A percentile compares a stretch with the other conserved stretches of the same genome.
phyloP scores from a whole-genome alignment of 306 rosid species.

The Corylus americana region DNA sequence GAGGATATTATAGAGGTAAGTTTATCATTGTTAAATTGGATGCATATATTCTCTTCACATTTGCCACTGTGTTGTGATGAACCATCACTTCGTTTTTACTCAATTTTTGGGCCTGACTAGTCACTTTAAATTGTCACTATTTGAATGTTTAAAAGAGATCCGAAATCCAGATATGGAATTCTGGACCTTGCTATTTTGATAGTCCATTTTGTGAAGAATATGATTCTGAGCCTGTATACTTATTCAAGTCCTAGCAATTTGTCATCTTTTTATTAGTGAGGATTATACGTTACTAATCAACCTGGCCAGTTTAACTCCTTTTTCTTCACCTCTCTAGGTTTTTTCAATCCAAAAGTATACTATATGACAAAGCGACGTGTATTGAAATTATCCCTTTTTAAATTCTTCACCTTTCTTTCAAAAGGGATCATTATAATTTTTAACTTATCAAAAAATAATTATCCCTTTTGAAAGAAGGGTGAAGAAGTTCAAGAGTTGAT shows the following conservation, averaged over 20 bases:
- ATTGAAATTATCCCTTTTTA: not conserved
- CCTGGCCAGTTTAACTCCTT: not conserved
- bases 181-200: conserved; percentile 1
- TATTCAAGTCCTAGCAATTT: conserved; percentile 1
- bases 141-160: not conserved
- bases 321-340: not conserved
- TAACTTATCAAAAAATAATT: not conserved
- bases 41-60: not conserved
- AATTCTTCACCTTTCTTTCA: not conserved
- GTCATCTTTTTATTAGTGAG: not conserved
- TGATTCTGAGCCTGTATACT: not conserved
- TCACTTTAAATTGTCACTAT: not conserved
- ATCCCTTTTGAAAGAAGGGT: not conserved
- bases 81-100: not conserved
- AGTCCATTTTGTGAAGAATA: conserved; percentile 12
- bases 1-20: conserved; percentile 93
- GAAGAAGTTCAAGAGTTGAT: not conserved
- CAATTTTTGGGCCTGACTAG: not conserved
- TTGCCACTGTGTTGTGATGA: conserved; percentile 5
- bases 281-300: not conserved
- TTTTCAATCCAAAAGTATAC: not conserved
- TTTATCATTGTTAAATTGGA: conserved; percentile 2
- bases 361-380: not conserved
- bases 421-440: too few species aligned
- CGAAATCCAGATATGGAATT: not conserved